These are phyloP conservation scores for Austroboletus festivus DNA, from an alignment of 768 basidiomycete genomes.

Conservation along the genomic window DNA sequence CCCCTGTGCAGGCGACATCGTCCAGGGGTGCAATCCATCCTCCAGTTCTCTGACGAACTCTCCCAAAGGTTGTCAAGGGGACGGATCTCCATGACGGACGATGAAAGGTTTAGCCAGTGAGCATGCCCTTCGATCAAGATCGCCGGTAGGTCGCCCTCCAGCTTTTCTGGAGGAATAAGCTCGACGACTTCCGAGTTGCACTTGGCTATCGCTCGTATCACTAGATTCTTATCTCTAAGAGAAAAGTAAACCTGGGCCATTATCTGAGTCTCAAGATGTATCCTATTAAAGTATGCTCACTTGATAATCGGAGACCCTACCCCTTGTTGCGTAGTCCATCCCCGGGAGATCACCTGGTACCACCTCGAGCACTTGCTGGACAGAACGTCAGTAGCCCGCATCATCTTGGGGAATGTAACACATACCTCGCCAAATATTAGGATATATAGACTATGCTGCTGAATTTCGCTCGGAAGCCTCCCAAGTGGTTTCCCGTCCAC, in stretches of 20 bases:
- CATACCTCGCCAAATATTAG: background rate
- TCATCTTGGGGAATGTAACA: background rate
- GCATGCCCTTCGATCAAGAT: background rate
- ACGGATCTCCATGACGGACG: background rate
- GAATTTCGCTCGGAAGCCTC: slow-evolving; percentile 8
- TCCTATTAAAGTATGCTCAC: slow-evolving; percentile 2
- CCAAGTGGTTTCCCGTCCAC: slow-evolving; percentile 23
- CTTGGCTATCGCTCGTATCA: slow-evolving; percentile 10
- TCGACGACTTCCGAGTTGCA: background rate
- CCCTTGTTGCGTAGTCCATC: slow-evolving; percentile 23
- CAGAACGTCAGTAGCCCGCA: background rate
- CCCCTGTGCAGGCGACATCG: background rate
- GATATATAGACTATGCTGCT: slow-evolving; percentile 11
- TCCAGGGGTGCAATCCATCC: background rate
- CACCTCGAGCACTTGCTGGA: slow-evolving; percentile 14
- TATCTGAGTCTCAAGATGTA: background rate
- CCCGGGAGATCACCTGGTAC: slow-evolving; percentile 19
- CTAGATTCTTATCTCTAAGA: slow-evolving; percentile 5
- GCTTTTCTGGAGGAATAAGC: background rate
- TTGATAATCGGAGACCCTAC: slow-evolving; percentile 15
- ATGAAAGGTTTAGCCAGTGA: background rate
- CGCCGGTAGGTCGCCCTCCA: background rate
- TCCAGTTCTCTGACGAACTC: background rate
- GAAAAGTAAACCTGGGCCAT: slow-evolving; percentile 15
- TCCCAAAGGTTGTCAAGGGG: background rate